Evolutionary conservation across 176 grass and related monocot species (phyloP).

Genomic region (Olyra latifolia): DNA sequence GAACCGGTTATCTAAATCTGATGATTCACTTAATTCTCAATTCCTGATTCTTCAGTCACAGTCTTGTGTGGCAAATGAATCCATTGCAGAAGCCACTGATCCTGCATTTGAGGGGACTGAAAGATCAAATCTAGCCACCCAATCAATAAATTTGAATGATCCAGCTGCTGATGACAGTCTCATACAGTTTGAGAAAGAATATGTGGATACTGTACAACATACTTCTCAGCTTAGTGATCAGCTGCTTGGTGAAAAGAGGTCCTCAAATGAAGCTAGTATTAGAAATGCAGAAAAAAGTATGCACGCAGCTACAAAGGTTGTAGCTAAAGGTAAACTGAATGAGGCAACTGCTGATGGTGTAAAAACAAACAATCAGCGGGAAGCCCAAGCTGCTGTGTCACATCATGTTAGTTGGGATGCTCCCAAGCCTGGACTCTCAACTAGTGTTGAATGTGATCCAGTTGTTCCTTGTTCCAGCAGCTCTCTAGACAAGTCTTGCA

Average conservation of each 20-base stretch:
- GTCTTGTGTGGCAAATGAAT: conserved; percentile 52
- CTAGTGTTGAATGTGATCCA: conserved; percentile 39
- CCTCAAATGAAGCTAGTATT: conserved; percentile 35
- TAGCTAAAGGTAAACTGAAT: conserved; percentile 46
- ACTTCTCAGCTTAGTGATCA: conserved; percentile 39
- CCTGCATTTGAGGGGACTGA: conserved; percentile 50
- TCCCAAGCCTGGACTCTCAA: conserved; percentile 13
- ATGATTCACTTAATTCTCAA: conserved; percentile 76
- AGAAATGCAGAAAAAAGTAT: conserved; percentile 39
- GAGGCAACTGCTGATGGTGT: conserved; percentile 32
- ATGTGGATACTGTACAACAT: conserved; percentile 27
- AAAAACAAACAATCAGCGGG: conserved; percentile 39
- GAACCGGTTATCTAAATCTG: conserved; percentile 84
- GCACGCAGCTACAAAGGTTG: conserved; percentile 36
- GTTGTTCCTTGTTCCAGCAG: conserved; percentile 29
- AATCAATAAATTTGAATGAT: conserved; percentile 39
- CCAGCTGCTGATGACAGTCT: conserved; percentile 47
- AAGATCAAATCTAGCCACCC: conserved; percentile 38
- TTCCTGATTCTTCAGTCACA: conserved; percentile 68
- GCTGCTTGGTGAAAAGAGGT: conserved; percentile 39
- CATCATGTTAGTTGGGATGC: conserved; percentile 46
- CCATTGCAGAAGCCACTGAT: conserved; percentile 55
- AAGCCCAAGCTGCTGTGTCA: conserved; percentile 35
- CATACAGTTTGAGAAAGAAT: conserved; percentile 59
- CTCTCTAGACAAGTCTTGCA: conserved; percentile 33